Conservation (phyloP, 78 protist genomes). For the Abeoforma whisleri region DNA sequence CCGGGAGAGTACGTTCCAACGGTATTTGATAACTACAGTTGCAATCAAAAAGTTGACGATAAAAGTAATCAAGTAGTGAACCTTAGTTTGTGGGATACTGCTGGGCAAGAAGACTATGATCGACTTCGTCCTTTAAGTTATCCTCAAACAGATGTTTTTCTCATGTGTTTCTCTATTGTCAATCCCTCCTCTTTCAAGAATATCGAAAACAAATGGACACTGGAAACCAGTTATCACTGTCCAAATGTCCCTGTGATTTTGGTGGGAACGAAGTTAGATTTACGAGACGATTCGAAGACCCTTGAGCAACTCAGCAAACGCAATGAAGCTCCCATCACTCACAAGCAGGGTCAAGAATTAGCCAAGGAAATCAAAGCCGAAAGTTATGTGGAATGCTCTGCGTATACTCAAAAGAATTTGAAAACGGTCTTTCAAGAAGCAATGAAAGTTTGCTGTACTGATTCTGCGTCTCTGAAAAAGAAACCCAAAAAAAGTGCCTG, state of each 20-base stretch:
- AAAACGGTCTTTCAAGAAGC: constrained; percentile 86
- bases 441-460: no score
- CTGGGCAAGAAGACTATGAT: constrained; percentile 95
- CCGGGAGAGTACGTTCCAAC: constrained; percentile 71
- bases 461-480: no score
- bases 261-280: constrained; percentile 47
- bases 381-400: constrained; percentile 81
- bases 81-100: no score
- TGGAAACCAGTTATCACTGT: constrained; percentile 38
- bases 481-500: no score
- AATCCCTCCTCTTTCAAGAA: constrained; percentile 59
- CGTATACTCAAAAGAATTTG: constrained; percentile 73
- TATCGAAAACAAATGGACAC: constrained; percentile 44
- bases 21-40: no score
- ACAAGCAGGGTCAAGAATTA: constrained; percentile 46
- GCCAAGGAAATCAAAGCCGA: constrained; percentile 64
- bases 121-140: constrained; percentile 86
- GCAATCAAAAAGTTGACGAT: no score
- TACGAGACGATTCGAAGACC: constrained; percentile 19
- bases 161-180: constrained; percentile 65
- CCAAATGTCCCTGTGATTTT: constrained; percentile 25
- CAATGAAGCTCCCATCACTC: constrained; percentile 9
- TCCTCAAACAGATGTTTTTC: constrained; percentile 78
- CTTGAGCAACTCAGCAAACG: constrained; percentile 1
- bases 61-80: no score